phyloP scores from a whole-genome alignment of 441 rosid species.

The Erodium texanum region DNA sequence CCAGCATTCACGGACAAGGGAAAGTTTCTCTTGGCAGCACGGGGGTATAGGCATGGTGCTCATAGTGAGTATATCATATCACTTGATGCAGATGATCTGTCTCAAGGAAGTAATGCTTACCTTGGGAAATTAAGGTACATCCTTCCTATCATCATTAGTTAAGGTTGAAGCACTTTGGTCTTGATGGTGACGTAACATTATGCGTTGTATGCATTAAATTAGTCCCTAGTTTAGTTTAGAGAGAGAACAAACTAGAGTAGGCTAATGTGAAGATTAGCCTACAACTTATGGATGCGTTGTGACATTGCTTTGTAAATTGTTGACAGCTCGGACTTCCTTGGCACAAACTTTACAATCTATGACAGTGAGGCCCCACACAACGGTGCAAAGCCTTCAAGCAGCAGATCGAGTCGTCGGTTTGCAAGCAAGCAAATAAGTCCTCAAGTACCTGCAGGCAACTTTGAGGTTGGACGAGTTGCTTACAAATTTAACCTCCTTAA shows the following conservation, averaged over 20 bases:
- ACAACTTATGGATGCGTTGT: background rate
- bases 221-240: background rate
- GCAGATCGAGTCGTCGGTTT: constrained; percentile 66
- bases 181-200: background rate
- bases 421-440: constrained; percentile 89
- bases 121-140: constrained; percentile 76
- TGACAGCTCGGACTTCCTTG: constrained; percentile 86
- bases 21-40: constrained; percentile 87
- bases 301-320: background rate
- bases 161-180: too few relatives aligned
- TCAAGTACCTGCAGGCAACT: constrained; percentile 80
- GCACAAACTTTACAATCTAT: constrained; percentile 80
- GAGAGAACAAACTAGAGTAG: too few relatives aligned
- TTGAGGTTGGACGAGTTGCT: constrained; percentile 70
- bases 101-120: constrained; percentile 90
- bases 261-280: background rate
- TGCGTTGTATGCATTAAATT: background rate
- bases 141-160: background rate
- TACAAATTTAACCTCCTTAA: constrained; percentile 88
- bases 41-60: constrained; percentile 68
- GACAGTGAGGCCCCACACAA: constrained; percentile 74
- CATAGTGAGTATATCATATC: constrained; percentile 78
- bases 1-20: constrained; percentile 71
- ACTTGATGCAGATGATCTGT: constrained; percentile 67
- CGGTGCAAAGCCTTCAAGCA: constrained; percentile 77